A percentile compares a stretch with the other conserved stretches of the same genome.
Evolutionary conservation across 1,284 basidiomycete species (phyloP).

Genomic region (Farysia itapuensis): DNA sequence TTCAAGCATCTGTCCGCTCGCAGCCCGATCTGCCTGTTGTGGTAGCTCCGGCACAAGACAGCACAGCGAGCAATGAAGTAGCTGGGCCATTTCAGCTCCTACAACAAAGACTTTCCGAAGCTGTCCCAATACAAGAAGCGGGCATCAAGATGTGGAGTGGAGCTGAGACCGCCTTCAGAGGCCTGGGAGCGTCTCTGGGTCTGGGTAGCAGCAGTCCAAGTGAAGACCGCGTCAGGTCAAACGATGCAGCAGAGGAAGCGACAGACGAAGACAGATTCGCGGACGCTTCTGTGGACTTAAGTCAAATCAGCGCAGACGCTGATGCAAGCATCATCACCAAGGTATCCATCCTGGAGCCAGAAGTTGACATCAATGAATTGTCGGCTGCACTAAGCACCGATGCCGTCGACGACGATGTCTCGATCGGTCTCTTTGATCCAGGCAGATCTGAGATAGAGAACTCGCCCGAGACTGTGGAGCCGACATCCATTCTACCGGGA

Average conservation of each 20-base stretch:
- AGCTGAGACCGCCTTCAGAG: slow-evolving; percentile 22
- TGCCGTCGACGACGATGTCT: neutral
- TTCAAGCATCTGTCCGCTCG: neutral
- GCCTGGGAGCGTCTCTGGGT: slow-evolving; percentile 25
- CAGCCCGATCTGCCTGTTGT: neutral
- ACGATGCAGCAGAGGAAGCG: slow-evolving; percentile 2
- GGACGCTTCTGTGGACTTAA: slow-evolving; percentile 19
- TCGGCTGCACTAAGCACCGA: slow-evolving; percentile 19
- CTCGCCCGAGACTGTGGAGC: too few species aligned
- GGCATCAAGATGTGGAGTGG: slow-evolving; percentile 37
- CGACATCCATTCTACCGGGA: neutral
- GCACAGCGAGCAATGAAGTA: neutral
- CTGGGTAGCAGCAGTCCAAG: slow-evolving; percentile 1
- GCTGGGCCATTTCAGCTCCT: slow-evolving; percentile 16
- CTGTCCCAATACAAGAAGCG: slow-evolving; percentile 24
- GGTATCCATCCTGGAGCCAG: slow-evolving; percentile 27
- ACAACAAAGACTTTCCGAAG: slow-evolving; percentile 8
- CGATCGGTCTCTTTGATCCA: neutral
- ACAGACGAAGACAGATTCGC: slow-evolving; percentile 14
- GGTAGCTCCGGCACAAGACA: neutral
- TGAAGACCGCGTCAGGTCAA: neutral
- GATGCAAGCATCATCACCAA: slow-evolving; percentile 25
- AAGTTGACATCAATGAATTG: slow-evolving; percentile 30
- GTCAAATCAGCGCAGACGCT: slow-evolving; percentile 1
- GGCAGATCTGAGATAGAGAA: neutral